Percentiles rank a stretch among this genome's conserved stretches.
Conservation (phyloP, 768 basidiomycete species). For the Lactifluus hygrophoroides region DNA sequence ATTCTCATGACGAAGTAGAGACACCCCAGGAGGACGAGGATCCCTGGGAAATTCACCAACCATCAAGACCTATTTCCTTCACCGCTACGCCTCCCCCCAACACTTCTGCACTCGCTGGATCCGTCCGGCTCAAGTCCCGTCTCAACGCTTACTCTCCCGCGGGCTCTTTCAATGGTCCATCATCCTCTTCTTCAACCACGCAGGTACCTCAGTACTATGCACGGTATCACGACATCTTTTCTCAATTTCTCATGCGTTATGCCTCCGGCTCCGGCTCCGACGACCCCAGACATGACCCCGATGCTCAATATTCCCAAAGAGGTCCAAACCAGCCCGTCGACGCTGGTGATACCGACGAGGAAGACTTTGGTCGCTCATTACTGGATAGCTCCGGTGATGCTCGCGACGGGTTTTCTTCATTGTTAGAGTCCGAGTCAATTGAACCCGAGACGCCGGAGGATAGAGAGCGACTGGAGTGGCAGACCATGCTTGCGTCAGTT, state of each 20-base stretch:
- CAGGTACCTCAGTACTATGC: slow-evolving; percentile 28
- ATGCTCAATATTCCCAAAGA: slow-evolving; percentile 71
- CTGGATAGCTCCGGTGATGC: slow-evolving; percentile 37
- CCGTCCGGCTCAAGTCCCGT: slow-evolving; percentile 22
- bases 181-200: slow-evolving; percentile 25
- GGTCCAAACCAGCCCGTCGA: slow-evolving; percentile 62
- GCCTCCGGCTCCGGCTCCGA: slow-evolving; percentile 52
- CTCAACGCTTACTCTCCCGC: slow-evolving; percentile 18
- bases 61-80: slow-evolving; percentile 22
- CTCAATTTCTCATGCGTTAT: slow-evolving; percentile 72
- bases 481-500: slow-evolving; percentile 89
- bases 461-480: slow-evolving; percentile 87
- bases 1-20: slow-evolving; percentile 53
- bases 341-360: slow-evolving; percentile 70
- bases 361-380: slow-evolving; percentile 42
- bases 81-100: slow-evolving; percentile 15
- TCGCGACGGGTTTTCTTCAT: slow-evolving; percentile 43
- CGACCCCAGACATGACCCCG: slow-evolving; percentile 72
- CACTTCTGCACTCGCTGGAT: slow-evolving; percentile 15
- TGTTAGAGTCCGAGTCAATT: slow-evolving; percentile 53
- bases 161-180: slow-evolving; percentile 23
- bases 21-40: slow-evolving; percentile 42
- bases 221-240: slow-evolving; percentile 57
- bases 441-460: slow-evolving; percentile 66
- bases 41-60: slow-evolving; percentile 31